These are phyloP conservation scores for Neofusicoccum sp. DNA, from an alignment of 2,329 filamentous ascomycete species.

Conservation along the genomic window DNA sequence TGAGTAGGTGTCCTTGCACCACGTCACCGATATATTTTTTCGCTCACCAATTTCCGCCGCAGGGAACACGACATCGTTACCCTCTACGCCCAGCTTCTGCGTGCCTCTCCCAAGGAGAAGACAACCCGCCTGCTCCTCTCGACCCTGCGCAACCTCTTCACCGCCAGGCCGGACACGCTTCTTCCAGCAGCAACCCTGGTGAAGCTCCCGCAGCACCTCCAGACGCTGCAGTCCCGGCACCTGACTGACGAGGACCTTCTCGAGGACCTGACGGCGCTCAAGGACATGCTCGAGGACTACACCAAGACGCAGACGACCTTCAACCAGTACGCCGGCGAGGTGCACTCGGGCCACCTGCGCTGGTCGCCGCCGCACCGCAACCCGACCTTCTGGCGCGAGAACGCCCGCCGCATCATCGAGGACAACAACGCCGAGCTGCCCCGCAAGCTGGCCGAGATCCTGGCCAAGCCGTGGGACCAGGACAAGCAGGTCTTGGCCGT, in stretches of 20 bases:
- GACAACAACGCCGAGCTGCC: conserved; percentile 76
- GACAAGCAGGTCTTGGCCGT: conserved; percentile 85
- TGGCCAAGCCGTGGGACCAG: conserved; percentile 79
- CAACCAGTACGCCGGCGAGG: conserved; percentile 73
- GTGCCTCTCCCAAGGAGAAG: conserved; percentile 95
- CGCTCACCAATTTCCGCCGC: neutral
- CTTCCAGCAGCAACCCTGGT: conserved; percentile 85
- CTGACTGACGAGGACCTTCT: conserved; percentile 53
- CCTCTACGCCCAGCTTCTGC: conserved; percentile 87
- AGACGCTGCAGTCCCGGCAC: conserved; percentile 55
- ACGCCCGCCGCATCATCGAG: conserved; percentile 82
- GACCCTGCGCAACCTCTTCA: conserved; percentile 85
- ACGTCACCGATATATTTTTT: neutral
- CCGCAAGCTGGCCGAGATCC: conserved; percentile 79
- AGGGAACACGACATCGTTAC: conserved; percentile 92
- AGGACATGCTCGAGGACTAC: conserved; percentile 78
- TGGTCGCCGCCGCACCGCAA: conserved; percentile 92
- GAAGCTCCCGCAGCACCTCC: conserved; percentile 66
- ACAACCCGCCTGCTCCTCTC: conserved; percentile 88
- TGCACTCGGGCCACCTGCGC: conserved; percentile 80
- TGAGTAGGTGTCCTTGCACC: conserved; percentile 57
- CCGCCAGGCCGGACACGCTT: conserved; percentile 62
- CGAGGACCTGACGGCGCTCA: conserved; percentile 48
- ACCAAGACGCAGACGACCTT: conserved; percentile 67
- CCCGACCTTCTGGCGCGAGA: conserved; percentile 86